Conservation (phyloP, 139 green algal genomes). For the Spirogloea muscicola region DNA sequence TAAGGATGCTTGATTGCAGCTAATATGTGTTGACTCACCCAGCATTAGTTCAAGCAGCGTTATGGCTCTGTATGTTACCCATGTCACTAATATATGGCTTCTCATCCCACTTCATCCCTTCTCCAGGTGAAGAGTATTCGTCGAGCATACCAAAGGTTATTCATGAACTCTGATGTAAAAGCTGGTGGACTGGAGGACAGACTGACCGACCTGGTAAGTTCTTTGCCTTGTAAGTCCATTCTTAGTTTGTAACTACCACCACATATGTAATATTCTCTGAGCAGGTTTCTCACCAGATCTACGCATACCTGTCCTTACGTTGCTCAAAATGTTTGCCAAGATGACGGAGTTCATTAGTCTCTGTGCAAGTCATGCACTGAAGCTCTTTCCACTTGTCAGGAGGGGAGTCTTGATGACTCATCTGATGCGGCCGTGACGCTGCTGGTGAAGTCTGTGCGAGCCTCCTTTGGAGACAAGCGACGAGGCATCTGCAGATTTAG, state of each 20-base stretch:
- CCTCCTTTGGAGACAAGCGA: constrained; percentile 9
- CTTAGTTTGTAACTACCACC: neutral
- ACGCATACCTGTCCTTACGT: neutral
- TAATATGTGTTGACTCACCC: neutral
- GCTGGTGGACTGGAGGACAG: constrained; percentile 15
- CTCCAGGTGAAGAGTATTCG: constrained; percentile 8
- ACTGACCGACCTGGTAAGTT: constrained; percentile 33
- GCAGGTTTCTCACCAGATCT: too few relatives aligned
- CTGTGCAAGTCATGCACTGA: too few relatives aligned
- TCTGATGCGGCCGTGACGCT: neutral
- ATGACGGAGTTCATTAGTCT: too few relatives aligned
- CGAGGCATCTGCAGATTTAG: constrained; percentile 30
- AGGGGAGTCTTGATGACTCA: neutral
- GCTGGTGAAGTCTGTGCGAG: constrained; percentile 17
- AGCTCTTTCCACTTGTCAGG: too few relatives aligned
- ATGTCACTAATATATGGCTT: too few relatives aligned
- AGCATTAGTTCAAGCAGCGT: neutral
- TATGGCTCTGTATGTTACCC: neutral
- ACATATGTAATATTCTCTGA: too few relatives aligned
- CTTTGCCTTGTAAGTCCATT: neutral
- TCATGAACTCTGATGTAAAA: constrained; percentile 12
- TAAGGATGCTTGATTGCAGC: constrained; percentile 2
- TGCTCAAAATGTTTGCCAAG: neutral
- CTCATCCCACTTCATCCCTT: neutral
- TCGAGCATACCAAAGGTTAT: constrained; percentile 25